Evolutionary conservation across 2,329 filamentous ascomycete species (phyloP).

Genomic region (Ophiostoma sp.): DNA sequence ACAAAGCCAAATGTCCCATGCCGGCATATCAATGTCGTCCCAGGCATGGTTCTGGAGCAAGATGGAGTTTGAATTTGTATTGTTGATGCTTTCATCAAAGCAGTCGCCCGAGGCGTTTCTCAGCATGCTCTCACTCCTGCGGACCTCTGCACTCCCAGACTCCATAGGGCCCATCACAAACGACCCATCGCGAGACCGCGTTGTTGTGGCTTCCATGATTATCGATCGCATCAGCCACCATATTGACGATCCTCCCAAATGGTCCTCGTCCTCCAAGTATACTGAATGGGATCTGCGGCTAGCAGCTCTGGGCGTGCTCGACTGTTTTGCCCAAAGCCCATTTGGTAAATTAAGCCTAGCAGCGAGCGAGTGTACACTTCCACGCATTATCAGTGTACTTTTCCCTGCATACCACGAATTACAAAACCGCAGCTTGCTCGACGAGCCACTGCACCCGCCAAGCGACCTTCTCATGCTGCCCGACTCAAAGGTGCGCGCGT

Average conservation of each 20-base stretch:
- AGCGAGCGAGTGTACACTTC: slow-evolving; percentile 62
- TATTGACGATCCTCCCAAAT: slow-evolving; percentile 52
- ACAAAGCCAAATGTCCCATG: slow-evolving; percentile 28
- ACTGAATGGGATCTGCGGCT: slow-evolving; percentile 42
- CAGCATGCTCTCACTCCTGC: slow-evolving; percentile 59
- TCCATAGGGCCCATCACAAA: slow-evolving; percentile 61
- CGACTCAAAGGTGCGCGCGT: slow-evolving; percentile 18
- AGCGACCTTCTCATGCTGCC: slow-evolving; percentile 7
- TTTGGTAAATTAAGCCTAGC: slow-evolving; percentile 63
- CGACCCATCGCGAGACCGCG: slow-evolving; percentile 39
- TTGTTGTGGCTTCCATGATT: slow-evolving; percentile 43
- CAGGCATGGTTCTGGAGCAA: slow-evolving; percentile 58
- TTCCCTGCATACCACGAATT: slow-evolving; percentile 25
- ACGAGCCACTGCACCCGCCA: slow-evolving; percentile 21
- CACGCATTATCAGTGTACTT: slow-evolving; percentile 55
- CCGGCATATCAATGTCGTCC: slow-evolving; percentile 29
- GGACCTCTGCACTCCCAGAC: slow-evolving; percentile 57
- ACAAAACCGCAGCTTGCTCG: slow-evolving; percentile 19
- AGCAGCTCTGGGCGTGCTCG: slow-evolving; percentile 49
- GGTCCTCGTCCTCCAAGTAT: slow-evolving; percentile 35
- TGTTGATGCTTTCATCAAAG: slow-evolving; percentile 62
- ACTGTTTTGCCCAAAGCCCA: slow-evolving; percentile 56
- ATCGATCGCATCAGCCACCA: slow-evolving; percentile 60
- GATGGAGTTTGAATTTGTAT: slow-evolving; percentile 60
- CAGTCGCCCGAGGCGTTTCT: slow-evolving; percentile 60